Base-by-base conservation (phyloP, 2,329 filamentous ascomycete genomes). In the Sclerotinia borealis region DNA sequence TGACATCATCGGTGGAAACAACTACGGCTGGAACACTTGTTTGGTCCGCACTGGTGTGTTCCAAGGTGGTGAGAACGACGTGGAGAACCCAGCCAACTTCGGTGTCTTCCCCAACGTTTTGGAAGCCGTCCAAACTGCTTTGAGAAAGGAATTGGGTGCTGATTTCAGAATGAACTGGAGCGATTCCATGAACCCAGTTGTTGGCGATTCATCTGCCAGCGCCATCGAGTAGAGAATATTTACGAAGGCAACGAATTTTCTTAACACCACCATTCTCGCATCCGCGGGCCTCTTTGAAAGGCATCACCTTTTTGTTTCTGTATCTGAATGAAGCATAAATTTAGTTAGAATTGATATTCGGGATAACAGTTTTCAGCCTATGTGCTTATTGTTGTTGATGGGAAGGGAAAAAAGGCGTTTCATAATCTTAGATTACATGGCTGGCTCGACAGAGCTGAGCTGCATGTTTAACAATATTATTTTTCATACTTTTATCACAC, bases 21-120 rank as follows among this genome's bases (percentile, higher is more conserved):
- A 87, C 83, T 91, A 92, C 76, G 87, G 87, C 65, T 92, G 89
- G 89, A 92, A 92, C 78, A 91, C 89, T 3, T 91, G 89, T 73
- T 77, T 92, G 61, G 89, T 92, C 63, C 85, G 88, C 72, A 92
- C 89, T 0, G 89, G 89, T 77, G 88, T 92, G 54, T 61, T 61
- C 59, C 59, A 61, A 55, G 89, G 89, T 66, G 87, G 84, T 22
- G 87, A 85, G 64, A 92, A 92, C 73, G 89, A 92, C 72, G 82
- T 87, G 75, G 80, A 90, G 77, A 92, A 90, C 77, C 89, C 89
- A 1, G 89, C 89, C 72, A 89, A 82, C 78, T 91, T 91, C 72
- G 89, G 89, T 68, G 88, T 92, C 47, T 92, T 92, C 77, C 75
- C 79, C 65, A 90, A 90, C 71, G 89, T 92, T 15, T 79, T 90